Conservation (phyloP, 2,329 filamentous ascomycete species). For the Phialophora tarda region DNA sequence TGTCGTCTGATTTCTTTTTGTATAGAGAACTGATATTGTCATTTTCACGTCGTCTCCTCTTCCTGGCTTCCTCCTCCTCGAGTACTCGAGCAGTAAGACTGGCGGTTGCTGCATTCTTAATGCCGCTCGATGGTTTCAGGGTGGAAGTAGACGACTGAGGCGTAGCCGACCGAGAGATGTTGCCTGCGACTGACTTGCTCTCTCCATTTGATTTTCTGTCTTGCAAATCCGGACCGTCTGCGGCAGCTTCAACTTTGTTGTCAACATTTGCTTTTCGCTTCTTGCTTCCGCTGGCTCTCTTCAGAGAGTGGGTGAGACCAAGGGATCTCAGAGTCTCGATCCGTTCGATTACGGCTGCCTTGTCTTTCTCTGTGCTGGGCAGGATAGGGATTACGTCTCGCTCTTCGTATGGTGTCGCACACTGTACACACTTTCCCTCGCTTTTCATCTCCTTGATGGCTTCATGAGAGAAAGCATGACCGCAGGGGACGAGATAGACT, state of each 20-base stretch:
- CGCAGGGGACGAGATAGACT: constrained; percentile 91
- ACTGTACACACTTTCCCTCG: constrained; percentile 66
- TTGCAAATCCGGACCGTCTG: constrained; percentile 1
- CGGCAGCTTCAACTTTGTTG: constrained; percentile 15
- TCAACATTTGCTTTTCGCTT: constrained; percentile 77
- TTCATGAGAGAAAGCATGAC: constrained; percentile 88
- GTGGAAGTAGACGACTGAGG: constrained; percentile 43
- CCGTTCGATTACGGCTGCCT: constrained; percentile 69
- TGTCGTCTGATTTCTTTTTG: constrained; percentile 50
- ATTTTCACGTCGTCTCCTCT: constrained; percentile 74
- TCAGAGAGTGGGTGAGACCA: constrained; percentile 83
- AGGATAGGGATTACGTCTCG: constrained; percentile 81
- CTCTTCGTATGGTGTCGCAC: constrained; percentile 74
- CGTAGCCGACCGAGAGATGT: constrained; percentile 20
- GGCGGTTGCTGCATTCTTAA: constrained; percentile 88
- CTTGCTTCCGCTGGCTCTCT: constrained; percentile 71
- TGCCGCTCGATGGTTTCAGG: constrained; percentile 59
- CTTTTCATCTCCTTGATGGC: constrained; percentile 79
- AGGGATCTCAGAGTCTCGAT: constrained; percentile 71
- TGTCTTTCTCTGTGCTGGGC: constrained; percentile 71
- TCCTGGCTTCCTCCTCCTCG: constrained; percentile 80
- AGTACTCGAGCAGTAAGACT: constrained; percentile 84
- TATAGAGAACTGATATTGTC: constrained; percentile 63
- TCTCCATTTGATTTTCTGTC: constrained; percentile 25
- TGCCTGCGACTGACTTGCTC: constrained; percentile 11